phyloP scores from a whole-genome alignment of 2,329 filamentous ascomycete genomes.

The Lasiodiplodia sp. region DNA sequence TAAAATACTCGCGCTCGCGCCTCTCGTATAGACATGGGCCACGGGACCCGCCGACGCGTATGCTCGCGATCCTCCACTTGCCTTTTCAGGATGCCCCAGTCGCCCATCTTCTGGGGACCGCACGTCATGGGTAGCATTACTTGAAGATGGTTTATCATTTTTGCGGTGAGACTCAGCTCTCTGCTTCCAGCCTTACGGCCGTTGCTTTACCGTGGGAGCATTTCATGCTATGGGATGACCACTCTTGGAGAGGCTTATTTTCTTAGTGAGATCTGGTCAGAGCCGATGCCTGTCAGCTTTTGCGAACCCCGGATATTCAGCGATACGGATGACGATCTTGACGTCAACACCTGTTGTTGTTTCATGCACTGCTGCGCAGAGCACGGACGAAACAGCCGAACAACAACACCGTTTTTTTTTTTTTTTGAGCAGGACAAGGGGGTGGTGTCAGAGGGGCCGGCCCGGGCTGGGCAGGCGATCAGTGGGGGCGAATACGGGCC shows the following conservation, averaged over 20 bases:
- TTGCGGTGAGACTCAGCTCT: too few relatives aligned
- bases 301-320: too few relatives aligned
- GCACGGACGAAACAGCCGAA: not conserved
- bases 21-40: not conserved
- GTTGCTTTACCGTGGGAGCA: too few relatives aligned
- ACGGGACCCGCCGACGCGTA: not conserved
- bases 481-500: not conserved
- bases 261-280: too few relatives aligned
- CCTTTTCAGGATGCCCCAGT: not conserved
- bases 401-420: not conserved
- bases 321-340: not conserved
- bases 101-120: not conserved
- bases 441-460: not conserved
- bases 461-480: not conserved
- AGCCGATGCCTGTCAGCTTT: not conserved
- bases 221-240: too few relatives aligned
- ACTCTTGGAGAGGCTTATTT: too few relatives aligned
- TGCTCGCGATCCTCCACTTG: slow-evolving; percentile 1
- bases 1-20: too few relatives aligned
- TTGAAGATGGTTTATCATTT: not conserved
- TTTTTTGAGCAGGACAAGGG: not conserved
- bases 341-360: not conserved
- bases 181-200: too few relatives aligned
- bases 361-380: not conserved
- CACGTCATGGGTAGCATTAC: not conserved